Evolutionary conservation across 1,284 basidiomycete species (phyloP), one percentile per base, ranked within the genome.

Genomic region (Naganishia albida): DNA sequence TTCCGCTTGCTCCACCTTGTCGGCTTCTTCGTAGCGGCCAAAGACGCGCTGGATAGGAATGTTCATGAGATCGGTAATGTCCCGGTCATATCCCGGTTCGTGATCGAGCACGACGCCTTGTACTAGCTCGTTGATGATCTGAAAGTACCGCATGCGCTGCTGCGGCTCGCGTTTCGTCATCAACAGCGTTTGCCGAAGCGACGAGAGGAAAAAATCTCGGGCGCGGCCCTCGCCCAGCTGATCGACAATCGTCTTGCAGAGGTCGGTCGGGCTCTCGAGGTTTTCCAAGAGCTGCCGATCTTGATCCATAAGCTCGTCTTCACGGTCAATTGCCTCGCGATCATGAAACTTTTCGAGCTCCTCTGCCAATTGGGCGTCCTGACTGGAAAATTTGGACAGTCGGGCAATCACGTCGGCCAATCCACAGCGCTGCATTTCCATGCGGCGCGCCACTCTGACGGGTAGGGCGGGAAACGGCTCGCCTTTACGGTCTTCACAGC

Each of bases 111-210:
- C 93, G 51, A 99, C 87, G 71, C 94, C 90, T 39, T 91, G 88
- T 53, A 99, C 86, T 55, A 98, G 82, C n/a, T 90, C 88, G 76
- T 98, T 93, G 72, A 99, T 85, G 54, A 99, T 85, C 78, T 93
- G 92, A 78, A 91, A 97, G 78, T 94, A 91, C 72, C 93, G 89
- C 39, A 86, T 85, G 74, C 91, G 84, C 39, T 88, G 84, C 39
- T 89, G 87, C 16, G 66, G 65, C 28, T 76, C 74, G 2, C 89
- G 91, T 67, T 97, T 92, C 67, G 88, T 86, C 70, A 99, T 91
- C 67, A 99, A 84, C 42, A 98, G 81, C 64, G 99, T 77, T 78
- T 98, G 94, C 73, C 94, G 91, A 83, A 99, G 85, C 73, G 92
- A 89, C 28, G 91, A 91, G 55, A 96, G 81, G 75, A 99, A 90